A percentile compares a stretch with the other conserved stretches of the same genome.
Conservation (phyloP, 139 green algal species). For the Tetradesmus lagerheimii region DNA sequence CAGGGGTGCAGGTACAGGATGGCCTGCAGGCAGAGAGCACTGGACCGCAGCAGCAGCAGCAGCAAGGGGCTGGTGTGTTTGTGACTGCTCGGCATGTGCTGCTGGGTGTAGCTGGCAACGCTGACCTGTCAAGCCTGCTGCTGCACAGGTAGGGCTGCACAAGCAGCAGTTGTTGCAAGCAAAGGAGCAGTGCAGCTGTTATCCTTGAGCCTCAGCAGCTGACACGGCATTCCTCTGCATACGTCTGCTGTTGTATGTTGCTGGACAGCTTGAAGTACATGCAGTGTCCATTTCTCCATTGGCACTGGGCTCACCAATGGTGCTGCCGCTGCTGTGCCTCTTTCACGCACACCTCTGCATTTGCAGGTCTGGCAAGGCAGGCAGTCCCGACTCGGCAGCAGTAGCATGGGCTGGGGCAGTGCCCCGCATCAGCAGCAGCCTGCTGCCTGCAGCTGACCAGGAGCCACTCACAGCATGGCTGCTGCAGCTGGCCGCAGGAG, state of each 20-base stretch:
- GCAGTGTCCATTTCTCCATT: too few species aligned
- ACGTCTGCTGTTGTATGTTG: too few species aligned
- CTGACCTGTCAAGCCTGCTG: background rate
- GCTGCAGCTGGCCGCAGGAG: slow-evolving; percentile 12
- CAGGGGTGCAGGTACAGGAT: background rate
- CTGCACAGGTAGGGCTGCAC: background rate
- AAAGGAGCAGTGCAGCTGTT: too few species aligned
- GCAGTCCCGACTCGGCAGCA: background rate
- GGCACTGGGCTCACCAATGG: too few species aligned
- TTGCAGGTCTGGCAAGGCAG: background rate
- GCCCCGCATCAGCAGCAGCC: background rate
- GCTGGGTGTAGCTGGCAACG: slow-evolving; percentile 8
- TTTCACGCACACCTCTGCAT: background rate
- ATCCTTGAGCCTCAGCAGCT: too few species aligned
- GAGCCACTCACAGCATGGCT: slow-evolving; percentile 18
- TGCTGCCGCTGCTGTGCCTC: background rate
- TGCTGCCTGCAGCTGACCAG: background rate
- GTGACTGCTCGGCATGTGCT: slow-evolving; percentile 23
- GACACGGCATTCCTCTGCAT: too few species aligned
- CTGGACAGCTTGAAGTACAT: too few species aligned
- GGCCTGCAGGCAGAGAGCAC: background rate
- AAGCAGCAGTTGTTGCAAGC: too few species aligned
- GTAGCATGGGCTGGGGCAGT: slow-evolving; percentile 1
- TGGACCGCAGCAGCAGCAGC: slow-evolving; percentile 11
- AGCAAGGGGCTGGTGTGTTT: background rate